Evolutionary conservation across 345 rosid genomes (phyloP).

Genomic region (Brassica incana): DNA sequence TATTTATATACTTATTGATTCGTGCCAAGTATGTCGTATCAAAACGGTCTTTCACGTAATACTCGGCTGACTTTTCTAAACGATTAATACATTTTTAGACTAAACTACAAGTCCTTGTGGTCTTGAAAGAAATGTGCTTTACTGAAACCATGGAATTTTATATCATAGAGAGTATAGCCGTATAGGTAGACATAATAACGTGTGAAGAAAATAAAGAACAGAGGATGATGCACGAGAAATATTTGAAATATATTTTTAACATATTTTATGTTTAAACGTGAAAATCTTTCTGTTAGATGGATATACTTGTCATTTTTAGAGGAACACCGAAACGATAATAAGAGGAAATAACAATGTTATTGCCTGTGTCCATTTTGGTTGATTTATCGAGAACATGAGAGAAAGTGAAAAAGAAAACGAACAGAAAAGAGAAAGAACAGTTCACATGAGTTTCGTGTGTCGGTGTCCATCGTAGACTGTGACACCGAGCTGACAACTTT

Average conservation of each 20-base stretch:
- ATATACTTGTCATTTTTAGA: neutral
- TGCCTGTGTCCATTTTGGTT: constrained; percentile 31
- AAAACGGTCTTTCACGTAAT: constrained; percentile 34
- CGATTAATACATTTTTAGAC: neutral
- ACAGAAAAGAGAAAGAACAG: constrained; percentile 31
- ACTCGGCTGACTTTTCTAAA: constrained; percentile 29
- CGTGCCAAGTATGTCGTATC: constrained; percentile 33
- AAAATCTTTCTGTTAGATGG: neutral
- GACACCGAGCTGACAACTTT: constrained; percentile 45
- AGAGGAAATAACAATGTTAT: constrained; percentile 18
- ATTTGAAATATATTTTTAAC: neutral
- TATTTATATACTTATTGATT: constrained; percentile 2
- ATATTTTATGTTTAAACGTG: constrained; percentile 2
- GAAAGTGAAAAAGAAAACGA: constrained; percentile 18
- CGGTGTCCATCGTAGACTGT: constrained; percentile 43
- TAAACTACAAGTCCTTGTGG: constrained; percentile 1
- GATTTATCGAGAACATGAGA: constrained; percentile 30
- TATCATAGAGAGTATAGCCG: neutral
- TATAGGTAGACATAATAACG: neutral
- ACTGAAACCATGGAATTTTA: neutral
- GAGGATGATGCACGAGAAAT: constrained; percentile 29
- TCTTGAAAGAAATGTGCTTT: constrained; percentile 6
- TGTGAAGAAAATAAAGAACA: neutral
- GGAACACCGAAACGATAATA: neutral
- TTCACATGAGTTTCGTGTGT: constrained; percentile 46